phyloP scores from a whole-genome alignment of 345 rosid genomes.

The Sonneratia caseolaris region DNA sequence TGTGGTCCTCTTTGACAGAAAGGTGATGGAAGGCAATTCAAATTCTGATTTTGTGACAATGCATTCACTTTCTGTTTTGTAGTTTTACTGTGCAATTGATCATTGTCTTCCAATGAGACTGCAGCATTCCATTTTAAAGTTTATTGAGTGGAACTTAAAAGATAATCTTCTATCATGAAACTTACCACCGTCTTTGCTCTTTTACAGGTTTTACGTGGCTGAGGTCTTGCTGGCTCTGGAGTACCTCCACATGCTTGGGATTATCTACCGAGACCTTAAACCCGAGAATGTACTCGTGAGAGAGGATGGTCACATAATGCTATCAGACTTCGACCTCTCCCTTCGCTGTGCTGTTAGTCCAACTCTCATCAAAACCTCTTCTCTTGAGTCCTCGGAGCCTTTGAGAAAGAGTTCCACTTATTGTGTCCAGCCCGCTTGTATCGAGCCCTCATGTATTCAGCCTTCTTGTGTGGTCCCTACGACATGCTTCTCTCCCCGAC shows the following conservation, averaged over 20 bases:
- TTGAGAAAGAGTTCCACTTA: constrained; percentile 60
- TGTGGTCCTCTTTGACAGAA: no score
- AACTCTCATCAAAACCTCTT: constrained; percentile 54
- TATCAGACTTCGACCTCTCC: constrained; percentile 71
- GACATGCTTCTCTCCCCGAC: constrained; percentile 75
- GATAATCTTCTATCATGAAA: no score
- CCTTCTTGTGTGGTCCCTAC: constrained; percentile 79
- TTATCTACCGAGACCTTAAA: constrained; percentile 71
- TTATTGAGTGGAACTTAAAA: no score
- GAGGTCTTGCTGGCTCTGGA: constrained; percentile 63
- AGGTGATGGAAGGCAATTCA: no score
- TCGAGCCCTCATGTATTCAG: constrained; percentile 83
- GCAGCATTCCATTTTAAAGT: no score
- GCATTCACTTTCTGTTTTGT: no score
- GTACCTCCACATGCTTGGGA: constrained; percentile 74
- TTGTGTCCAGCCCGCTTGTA: constrained; percentile 78
- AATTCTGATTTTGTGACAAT: no score
- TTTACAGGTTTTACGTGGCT: constrained; percentile 63
- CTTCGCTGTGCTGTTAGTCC: constrained; percentile 82
- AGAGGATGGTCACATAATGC: constrained; percentile 79
- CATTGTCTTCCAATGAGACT: no score
- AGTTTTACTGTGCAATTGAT: no score
- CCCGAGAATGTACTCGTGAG: constrained; percentile 76
- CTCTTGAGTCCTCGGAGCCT: constrained; percentile 52
- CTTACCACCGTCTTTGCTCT: not conserved